A percentile compares a stretch with the other conserved stretches of the same genome.
phyloP scores from a whole-genome alignment of 495 filamentous ascomycete species.

The Penicillium lagena region DNA sequence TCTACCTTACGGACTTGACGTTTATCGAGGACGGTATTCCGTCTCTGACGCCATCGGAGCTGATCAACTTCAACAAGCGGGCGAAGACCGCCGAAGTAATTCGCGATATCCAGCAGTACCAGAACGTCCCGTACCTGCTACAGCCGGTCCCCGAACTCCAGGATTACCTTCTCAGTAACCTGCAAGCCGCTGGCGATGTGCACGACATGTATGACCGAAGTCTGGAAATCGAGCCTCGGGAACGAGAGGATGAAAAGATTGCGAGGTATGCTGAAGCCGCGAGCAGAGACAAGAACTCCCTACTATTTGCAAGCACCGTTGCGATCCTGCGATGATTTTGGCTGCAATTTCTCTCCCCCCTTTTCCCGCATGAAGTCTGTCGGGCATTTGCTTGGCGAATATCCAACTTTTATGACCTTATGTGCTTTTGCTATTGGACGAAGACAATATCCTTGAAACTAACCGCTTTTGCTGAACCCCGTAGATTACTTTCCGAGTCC shows the following conservation, averaged over 20 bases:
- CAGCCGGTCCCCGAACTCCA: constrained; percentile 87
- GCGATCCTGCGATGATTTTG: constrained; percentile 27
- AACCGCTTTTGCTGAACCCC: constrained; percentile 27
- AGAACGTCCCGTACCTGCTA: constrained; percentile 89
- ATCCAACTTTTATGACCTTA: constrained; percentile 21
- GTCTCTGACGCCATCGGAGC: constrained; percentile 85
- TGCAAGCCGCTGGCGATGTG: constrained; percentile 88
- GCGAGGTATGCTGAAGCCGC: constrained; percentile 55
- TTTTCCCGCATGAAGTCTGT: constrained; percentile 12
- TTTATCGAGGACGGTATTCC: constrained; percentile 99
- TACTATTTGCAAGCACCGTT: constrained; percentile 30
- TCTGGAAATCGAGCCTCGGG: constrained; percentile 84
- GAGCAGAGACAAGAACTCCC: constrained; percentile 30
- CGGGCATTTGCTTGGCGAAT: constrained; percentile 13
- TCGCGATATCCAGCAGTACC: constrained; percentile 95
- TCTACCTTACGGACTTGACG: constrained; percentile 95
- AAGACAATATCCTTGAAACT: constrained; percentile 22
- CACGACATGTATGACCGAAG: constrained; percentile 99
- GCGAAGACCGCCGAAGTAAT: constrained; percentile 98
- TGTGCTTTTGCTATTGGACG: constrained; percentile 6
- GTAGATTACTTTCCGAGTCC: constrained; percentile 67
- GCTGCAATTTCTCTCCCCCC: constrained; percentile 5
- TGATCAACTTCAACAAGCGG: constrained; percentile 98
- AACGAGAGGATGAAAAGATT: constrained; percentile 94
- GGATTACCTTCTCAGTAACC: constrained; percentile 93